Base-by-base conservation (phyloP, 2,329 filamentous ascomycete species). In the Botryotinia convoluta region DNA sequence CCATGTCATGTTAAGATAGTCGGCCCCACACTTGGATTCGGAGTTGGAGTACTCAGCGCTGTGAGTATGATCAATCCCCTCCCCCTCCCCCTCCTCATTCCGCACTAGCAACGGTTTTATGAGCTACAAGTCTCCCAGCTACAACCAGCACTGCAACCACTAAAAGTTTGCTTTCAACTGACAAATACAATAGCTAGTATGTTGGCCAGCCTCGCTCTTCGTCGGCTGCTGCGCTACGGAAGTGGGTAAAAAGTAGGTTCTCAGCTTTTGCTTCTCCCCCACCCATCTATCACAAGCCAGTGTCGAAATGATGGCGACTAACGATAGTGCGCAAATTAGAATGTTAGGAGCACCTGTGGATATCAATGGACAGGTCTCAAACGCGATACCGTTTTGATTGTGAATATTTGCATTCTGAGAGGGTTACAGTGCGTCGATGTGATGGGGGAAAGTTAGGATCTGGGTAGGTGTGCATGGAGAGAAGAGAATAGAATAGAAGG, bases 1-100 rank as follows among this genome's bases (percentile, higher is more conserved):
- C 87, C 87, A 4, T 89, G 87, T 72, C 85, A 85, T 75, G 88
- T 86, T 78, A 89, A 88, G 78, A 83, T 88, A 14, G 83, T 89
- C 42, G 86, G 87, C 1, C 87, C 87, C 54, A 88, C 86, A 1
- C 77, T 88, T 61, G 86, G 86, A 78, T 83, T 76, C 42, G 80
- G 79, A 16, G 80, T 84, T 68, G 85, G 85, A 1, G 81, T 89
- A 59, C 80, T 84, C 69, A 82, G 85, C 74, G 86, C 86, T 67
- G 85, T 88, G 82, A 73, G 84, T 82, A 42, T 59, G 1, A 57
- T n/a, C n/a, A 18, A 29, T 29, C 7, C 7, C 48, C 10, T n/a
- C 45, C 45, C 9, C 9, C 22, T 22, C 45, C 22, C 12, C 26
- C 14, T 29, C 16, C 51, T 29, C 51, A 18, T 57, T 57, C 14